phyloP scores from a whole-genome alignment of 2,329 filamentous ascomycete genomes.

The Fusarium sp. region DNA sequence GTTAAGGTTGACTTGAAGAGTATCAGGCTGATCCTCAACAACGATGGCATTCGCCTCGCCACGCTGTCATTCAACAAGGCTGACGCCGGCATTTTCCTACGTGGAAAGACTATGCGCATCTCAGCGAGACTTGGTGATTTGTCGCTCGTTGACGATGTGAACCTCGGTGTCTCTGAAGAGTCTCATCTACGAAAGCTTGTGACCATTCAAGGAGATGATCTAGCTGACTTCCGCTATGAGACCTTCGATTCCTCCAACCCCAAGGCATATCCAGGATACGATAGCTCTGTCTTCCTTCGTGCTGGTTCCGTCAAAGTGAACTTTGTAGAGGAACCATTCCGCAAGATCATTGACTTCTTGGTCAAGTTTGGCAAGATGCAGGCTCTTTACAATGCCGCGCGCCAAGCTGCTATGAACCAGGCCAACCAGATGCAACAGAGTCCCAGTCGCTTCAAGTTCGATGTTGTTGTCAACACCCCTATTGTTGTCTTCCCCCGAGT shows the following conservation, averaged over 20 bases:
- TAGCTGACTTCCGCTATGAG: constrained; percentile 97
- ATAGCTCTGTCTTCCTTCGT: constrained; percentile 89
- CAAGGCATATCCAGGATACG: constrained; percentile 90
- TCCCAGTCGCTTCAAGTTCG: constrained; percentile 91
- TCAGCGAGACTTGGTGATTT: constrained; percentile 89
- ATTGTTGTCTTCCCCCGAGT: constrained; percentile 94
- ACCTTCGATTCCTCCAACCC: constrained; percentile 83
- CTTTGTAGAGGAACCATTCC: constrained; percentile 96
- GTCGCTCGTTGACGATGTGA: constrained; percentile 92
- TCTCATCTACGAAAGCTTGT: constrained; percentile 89
- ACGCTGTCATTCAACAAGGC: constrained; percentile 94
- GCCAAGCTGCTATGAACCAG: constrained; percentile 93
- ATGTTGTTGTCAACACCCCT: constrained; percentile 92
- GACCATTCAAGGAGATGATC: constrained; percentile 93
- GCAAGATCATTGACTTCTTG: constrained; percentile 97
- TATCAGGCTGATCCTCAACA: constrained; percentile 95
- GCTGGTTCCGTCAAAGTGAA: constrained; percentile 97
- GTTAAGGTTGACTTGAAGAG: constrained; percentile 95
- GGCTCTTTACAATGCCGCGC: constrained; percentile 95
- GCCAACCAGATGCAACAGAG: constrained; percentile 94
- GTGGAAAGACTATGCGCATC: constrained; percentile 87
- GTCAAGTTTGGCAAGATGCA: constrained; percentile 99
- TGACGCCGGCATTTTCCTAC: constrained; percentile 89
- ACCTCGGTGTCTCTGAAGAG: constrained; percentile 84
- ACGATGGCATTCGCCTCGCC: constrained; percentile 94